These are phyloP conservation scores for Podospora anserina DNA, from an alignment of 495 filamentous ascomycete species.

Conservation along the genomic window DNA sequence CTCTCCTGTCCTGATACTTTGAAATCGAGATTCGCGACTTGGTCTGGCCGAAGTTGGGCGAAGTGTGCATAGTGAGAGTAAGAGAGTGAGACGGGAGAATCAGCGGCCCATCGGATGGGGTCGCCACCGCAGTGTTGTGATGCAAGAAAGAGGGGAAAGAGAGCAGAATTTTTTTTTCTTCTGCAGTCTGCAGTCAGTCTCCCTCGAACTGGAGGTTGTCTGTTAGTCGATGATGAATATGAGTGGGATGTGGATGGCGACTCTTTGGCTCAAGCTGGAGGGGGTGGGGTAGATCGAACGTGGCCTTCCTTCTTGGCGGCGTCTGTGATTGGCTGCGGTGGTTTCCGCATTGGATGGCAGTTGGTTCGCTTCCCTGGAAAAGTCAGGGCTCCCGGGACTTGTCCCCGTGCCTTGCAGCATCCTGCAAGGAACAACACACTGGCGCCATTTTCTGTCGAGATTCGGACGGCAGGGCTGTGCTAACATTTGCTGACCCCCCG, in stretches of 20 bases:
- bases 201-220: not conserved
- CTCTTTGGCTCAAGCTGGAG: conserved; percentile 9
- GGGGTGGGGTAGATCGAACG: conserved; percentile 19
- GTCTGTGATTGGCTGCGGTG: conserved; percentile 17
- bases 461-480: conserved; percentile 7
- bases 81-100: not conserved
- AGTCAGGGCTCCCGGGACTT: conserved; percentile 15
- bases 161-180: not conserved
- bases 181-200: not conserved
- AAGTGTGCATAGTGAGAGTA: too few species aligned
- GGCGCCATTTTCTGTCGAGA: conserved; percentile 18
- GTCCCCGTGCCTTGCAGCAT: conserved; percentile 25
- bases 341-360: conserved; percentile 21
- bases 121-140: not conserved
- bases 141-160: not conserved
- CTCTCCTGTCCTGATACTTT: not conserved
- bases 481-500: conserved; percentile 9
- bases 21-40: conserved; percentile 1
- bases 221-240: not conserved
- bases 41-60: not conserved
- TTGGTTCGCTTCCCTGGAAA: conserved; percentile 23
- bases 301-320: conserved; percentile 5
- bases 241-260: conserved; percentile 7
- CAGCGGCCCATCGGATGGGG: not conserved
- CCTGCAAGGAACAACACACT: conserved; percentile 24